These are phyloP conservation scores for Ophiocordyceps australis DNA, from an alignment of 2,329 filamentous ascomycete genomes.

Conservation along the genomic window DNA sequence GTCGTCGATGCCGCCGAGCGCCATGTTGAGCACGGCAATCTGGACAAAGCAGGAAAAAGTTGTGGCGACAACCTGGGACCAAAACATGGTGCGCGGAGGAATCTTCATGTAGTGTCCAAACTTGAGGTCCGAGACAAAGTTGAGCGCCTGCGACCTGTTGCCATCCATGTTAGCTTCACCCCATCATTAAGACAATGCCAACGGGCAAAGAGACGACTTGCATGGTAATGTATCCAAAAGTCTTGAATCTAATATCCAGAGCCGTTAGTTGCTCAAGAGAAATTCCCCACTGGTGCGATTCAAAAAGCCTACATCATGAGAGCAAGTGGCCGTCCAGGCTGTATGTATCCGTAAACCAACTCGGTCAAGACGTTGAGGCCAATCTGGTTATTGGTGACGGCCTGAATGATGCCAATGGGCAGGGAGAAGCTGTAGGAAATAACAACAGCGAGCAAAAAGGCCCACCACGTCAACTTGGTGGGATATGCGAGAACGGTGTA, in stretches of 20 bases:
- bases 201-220: constrained; percentile 2
- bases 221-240: constrained; percentile 45
- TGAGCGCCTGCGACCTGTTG: constrained; percentile 36
- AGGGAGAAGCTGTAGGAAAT: constrained; percentile 47
- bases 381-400: constrained; percentile 51
- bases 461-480: constrained; percentile 57
- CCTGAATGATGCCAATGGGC: constrained; percentile 52
- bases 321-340: constrained; percentile 51
- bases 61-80: constrained; percentile 45
- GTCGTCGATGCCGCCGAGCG: constrained; percentile 39
- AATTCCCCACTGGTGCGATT: too few species aligned
- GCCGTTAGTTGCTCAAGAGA: too few species aligned
- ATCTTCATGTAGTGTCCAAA: constrained; percentile 60
- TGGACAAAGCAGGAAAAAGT: constrained; percentile 50
- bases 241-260: constrained; percentile 42
- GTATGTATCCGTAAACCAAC: constrained; percentile 59
- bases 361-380: constrained; percentile 60
- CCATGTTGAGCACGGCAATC: constrained; percentile 43
- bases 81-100: constrained; percentile 48
- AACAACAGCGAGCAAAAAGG: constrained; percentile 45
- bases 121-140: constrained; percentile 48
- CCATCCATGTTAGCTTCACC: too few species aligned
- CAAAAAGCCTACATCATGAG: constrained; percentile 59
- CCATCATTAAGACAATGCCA: neutral
- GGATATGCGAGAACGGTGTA: constrained; percentile 39